Conservation (phyloP, 495 filamentous ascomycete species). For the Neurospora tetrasperma region DNA sequence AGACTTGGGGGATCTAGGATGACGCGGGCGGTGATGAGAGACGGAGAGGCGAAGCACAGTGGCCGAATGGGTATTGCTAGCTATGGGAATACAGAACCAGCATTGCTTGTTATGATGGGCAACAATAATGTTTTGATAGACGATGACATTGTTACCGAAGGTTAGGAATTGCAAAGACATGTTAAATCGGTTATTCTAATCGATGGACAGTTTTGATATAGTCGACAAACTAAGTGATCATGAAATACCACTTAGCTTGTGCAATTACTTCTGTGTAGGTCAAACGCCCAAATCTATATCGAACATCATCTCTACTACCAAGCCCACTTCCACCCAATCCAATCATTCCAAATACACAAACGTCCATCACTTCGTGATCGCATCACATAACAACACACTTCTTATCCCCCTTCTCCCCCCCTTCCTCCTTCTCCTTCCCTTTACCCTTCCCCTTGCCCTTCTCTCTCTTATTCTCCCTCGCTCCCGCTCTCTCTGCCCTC, state of each 20-base stretch:
- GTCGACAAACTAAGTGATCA: neutral
- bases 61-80: neutral
- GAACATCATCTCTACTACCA: neutral
- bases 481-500: conserved; percentile 1
- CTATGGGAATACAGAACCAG: neutral
- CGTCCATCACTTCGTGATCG: neutral
- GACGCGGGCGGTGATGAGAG: neutral
- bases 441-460: neutral
- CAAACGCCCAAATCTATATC: neutral
- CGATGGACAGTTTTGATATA: neutral
- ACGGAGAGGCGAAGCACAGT: neutral
- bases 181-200: too few relatives aligned
- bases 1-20: neutral
- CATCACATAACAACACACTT: conserved; percentile 48
- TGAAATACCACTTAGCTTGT: neutral
- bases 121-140: neutral
- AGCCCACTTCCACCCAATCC: neutral
- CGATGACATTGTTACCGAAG: neutral
- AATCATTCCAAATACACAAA: neutral
- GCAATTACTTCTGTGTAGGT: neutral
- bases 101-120: neutral
- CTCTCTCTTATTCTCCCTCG: neutral
- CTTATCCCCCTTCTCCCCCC: conserved; percentile 27
- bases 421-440: neutral
- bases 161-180: neutral